Percentiles rank a stretch among this genome's conserved stretches.
Evolutionary conservation across 306 rosid species (phyloP).

Genomic region (Quillaja saponaria): DNA sequence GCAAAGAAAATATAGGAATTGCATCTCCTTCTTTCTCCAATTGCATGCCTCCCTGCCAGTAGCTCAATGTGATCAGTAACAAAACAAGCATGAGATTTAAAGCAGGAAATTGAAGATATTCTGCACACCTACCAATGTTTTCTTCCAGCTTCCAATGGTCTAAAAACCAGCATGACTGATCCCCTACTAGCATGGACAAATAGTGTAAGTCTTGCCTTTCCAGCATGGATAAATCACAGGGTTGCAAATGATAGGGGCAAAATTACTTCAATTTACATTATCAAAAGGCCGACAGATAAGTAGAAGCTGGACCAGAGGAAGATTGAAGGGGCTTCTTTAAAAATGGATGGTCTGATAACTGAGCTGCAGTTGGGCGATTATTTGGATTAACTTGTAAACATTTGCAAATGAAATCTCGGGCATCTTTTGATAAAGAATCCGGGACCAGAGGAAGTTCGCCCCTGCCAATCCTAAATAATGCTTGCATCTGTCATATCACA

Average conservation of each 20-base stretch:
- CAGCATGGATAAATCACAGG: too few relatives aligned
- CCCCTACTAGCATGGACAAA: constrained; percentile 19
- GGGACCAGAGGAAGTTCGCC: constrained; percentile 49
- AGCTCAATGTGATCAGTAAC: constrained; percentile 2
- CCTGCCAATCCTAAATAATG: constrained; percentile 38
- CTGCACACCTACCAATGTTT: constrained; percentile 13
- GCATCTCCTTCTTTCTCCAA: constrained; percentile 16
- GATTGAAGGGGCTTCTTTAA: constrained; percentile 43
- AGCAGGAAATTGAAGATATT: constrained; percentile 20
- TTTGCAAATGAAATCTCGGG: constrained; percentile 43
- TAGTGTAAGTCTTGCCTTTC: constrained; percentile 19
- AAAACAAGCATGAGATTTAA: constrained; percentile 14
- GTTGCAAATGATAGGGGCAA: neutral
- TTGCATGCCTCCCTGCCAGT: neutral
- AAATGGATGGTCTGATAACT: constrained; percentile 51
- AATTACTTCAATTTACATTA: neutral
- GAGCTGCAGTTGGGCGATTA: constrained; percentile 46
- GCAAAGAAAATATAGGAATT: constrained; percentile 17
- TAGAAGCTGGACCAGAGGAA: constrained; percentile 43
- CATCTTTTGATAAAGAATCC: constrained; percentile 43
- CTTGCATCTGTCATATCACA: constrained; percentile 38
- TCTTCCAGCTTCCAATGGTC: constrained; percentile 20
- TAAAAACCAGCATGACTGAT: neutral
- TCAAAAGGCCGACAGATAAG: constrained; percentile 3
- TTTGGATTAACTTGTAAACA: constrained; percentile 51